Conservation (phyloP, 1,284 basidiomycete genomes). For the Sutorius eximius region DNA sequence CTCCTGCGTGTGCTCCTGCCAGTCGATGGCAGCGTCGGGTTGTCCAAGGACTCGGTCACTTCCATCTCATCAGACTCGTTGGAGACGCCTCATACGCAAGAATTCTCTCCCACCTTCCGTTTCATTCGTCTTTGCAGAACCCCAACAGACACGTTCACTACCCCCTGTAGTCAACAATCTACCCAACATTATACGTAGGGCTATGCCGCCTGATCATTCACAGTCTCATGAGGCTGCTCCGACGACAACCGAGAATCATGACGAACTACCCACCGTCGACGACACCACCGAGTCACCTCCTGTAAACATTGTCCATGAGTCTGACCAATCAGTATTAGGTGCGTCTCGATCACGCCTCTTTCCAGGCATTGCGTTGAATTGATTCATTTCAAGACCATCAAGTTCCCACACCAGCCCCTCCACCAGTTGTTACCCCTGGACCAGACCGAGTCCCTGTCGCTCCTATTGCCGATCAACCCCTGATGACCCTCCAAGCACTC, state of each 20-base stretch:
- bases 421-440: not conserved
- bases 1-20: slow-evolving; percentile 15
- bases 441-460: not conserved
- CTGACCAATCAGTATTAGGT: slow-evolving; percentile 17
- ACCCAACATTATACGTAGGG: slow-evolving; percentile 37
- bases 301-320: not conserved
- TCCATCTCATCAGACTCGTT: slow-evolving; percentile 8
- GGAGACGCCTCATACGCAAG: slow-evolving; percentile 21
- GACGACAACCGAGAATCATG: slow-evolving; percentile 2
- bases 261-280: not conserved
- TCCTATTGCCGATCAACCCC: not conserved
- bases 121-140: slow-evolving; percentile 40
- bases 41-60: slow-evolving; percentile 3
- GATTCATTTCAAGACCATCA: slow-evolving; percentile 9
- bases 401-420: not conserved
- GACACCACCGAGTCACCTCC: not conserved
- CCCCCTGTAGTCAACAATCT: slow-evolving; percentile 35
- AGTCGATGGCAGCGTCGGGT: slow-evolving; percentile 13
- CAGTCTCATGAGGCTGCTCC: slow-evolving; percentile 13
- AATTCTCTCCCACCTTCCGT: slow-evolving; percentile 14
- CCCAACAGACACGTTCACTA: slow-evolving; percentile 37
- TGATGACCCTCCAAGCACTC: not conserved
- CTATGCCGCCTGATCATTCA: slow-evolving; percentile 13
- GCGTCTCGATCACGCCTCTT: not conserved
- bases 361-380: not conserved